Base-by-base conservation (phyloP, 2,329 filamentous ascomycete genomes). In the Ascochyta clinopodiicola region DNA sequence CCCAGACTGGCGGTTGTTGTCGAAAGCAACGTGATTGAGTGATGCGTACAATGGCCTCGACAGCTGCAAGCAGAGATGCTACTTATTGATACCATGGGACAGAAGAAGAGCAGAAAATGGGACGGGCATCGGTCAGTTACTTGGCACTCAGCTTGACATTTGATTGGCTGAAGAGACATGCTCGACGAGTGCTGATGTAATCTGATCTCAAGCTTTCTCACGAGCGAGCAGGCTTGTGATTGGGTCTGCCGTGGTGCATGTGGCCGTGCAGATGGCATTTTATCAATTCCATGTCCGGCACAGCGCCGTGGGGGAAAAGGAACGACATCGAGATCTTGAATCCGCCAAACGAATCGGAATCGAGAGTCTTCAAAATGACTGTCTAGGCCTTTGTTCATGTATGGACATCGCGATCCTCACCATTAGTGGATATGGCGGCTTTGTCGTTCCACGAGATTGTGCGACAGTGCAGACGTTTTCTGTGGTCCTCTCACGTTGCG, bases 401-500 rank as follows among this genome's bases (percentile, higher is more conserved):
- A 25, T 45, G 17, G 17, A 17, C 17, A 17, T 43, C 47, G 29
- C 46, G 52, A 56, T 56, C 24, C 46, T 56, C 46, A 42, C 52
- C 46, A 51, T 46, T 34, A 42, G 43, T 47, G 46, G 36, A 56
- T 56, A 34, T 47, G 52, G 46, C 40, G 19, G n/a, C 29, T 27
- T 27, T 24, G 25, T 32, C 13, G 35, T 39, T 9, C 19, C 17
- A 17, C 17, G 38, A 15, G 32, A 17, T 24, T 43, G 50, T 24
- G 19, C n/a, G 27, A 39, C 13, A n/a, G 1, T 44, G 44, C 51
- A 39, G 39, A 19, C 13, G 39, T 21, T 34, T 24, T 40, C 44
- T 38, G 29, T 31, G 31, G 17, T 27, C 34, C 35, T 35, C 35
- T 42, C 35, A 32, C 15, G 6, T 45, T 24, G 24, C 17, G 40